phyloP scores from a whole-genome alignment of 2,329 filamentous ascomycete species.

The Podosphaera xanthii region DNA sequence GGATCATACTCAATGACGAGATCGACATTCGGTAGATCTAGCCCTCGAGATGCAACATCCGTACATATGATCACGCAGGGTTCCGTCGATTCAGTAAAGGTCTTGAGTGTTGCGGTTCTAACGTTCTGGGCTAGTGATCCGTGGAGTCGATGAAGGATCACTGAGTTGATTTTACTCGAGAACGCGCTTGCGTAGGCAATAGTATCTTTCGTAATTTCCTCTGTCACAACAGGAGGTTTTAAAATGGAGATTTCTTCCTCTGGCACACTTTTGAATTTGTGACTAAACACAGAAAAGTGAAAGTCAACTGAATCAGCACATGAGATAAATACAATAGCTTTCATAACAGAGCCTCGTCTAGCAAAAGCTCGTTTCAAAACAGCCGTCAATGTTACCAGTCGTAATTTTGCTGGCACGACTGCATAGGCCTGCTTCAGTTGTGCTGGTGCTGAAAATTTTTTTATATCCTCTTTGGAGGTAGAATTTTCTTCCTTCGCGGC shows the following conservation, averaged over 20 bases:
- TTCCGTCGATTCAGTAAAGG: conserved; percentile 51
- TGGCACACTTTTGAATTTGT: conserved; percentile 6
- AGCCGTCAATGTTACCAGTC: conserved; percentile 68
- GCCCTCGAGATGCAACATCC: conserved; percentile 82
- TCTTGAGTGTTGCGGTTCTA: conserved; percentile 63
- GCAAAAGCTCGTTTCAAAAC: conserved; percentile 73
- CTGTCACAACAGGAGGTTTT: conserved; percentile 14
- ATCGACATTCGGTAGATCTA: conserved; percentile 88
- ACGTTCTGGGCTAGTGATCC: conserved; percentile 75
- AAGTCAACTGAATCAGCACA: conserved; percentile 96
- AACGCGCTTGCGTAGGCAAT: conserved; percentile 49
- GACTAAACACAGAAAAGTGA: conserved; percentile 61
- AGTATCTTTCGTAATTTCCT: conserved; percentile 28
- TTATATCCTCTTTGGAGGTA: conserved; percentile 22
- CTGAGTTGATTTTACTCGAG: conserved; percentile 51
- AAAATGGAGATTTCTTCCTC: conserved; percentile 16
- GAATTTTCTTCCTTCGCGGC: conserved; percentile 27
- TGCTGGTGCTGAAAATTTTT: conserved; percentile 58
- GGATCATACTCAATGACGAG: conserved; percentile 92
- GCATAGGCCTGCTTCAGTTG: conserved; percentile 87
- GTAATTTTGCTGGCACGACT: conserved; percentile 69
- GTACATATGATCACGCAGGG: conserved; percentile 78
- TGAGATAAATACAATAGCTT: conserved; percentile 88
- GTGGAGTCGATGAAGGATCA: conserved; percentile 71
- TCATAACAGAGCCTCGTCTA: conserved; percentile 78